Conservation (phyloP, 306 rosid genomes). For the Trifolium repens region DNA sequence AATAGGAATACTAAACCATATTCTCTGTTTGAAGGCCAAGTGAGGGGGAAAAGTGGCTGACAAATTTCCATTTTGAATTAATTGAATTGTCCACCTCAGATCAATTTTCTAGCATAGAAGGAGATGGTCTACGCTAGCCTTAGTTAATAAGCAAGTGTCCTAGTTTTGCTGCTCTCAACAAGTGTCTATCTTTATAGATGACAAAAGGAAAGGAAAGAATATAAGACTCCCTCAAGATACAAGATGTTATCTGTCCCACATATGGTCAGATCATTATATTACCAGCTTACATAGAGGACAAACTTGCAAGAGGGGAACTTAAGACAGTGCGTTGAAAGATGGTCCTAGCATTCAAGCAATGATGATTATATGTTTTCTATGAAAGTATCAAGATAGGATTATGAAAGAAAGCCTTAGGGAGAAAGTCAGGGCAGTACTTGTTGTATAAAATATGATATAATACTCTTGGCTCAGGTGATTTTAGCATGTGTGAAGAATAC, state of each 20-base stretch:
- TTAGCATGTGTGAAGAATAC: neutral
- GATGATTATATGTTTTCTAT: neutral
- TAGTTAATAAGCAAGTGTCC: neutral
- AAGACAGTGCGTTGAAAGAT: slow-evolving; percentile 18
- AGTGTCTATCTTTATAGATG: slow-evolving; percentile 1
- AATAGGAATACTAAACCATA: neutral
- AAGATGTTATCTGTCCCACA: slow-evolving; percentile 10
- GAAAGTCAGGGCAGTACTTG: neutral
- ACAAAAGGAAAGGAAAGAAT: neutral
- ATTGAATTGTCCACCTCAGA: neutral
- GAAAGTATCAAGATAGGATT: neutral
- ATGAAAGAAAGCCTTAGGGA: neutral
- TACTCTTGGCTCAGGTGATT: slow-evolving; percentile 2
- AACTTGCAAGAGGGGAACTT: slow-evolving; percentile 1
- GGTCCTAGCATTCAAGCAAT: slow-evolving; percentile 9
- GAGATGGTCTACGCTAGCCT: neutral
- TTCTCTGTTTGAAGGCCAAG: neutral
- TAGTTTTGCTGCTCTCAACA: neutral
- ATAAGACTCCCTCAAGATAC: neutral
- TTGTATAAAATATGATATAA: slow-evolving; percentile 1
- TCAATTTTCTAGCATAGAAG: neutral
- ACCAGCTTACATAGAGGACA: neutral
- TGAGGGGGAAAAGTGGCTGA: neutral
- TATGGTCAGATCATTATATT: neutral
- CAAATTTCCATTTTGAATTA: neutral